Base-by-base conservation (phyloP, 768 basidiomycete genomes). In the Naganishia antarctica region DNA sequence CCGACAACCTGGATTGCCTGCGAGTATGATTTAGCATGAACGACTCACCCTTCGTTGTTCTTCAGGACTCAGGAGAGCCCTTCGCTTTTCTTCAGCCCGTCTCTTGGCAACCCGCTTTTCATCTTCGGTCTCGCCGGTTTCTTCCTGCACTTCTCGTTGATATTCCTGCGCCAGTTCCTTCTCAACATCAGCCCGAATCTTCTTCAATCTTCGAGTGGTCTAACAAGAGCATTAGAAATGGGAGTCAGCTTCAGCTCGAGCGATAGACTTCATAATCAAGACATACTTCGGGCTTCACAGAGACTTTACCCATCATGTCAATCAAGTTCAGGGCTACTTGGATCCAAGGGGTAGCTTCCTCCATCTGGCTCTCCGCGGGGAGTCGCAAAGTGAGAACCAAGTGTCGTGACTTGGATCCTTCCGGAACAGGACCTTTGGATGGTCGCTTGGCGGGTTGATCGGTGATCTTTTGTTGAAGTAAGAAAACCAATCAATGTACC, bases 391-490 rank as follows among this genome's bases (percentile, higher is more conserved):
- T 83, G 58, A 96, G 81, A 58, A 89, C 82, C 71, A 94, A 81
- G 70, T 87, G 89, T 72, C 90, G 89, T 70, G 84, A 81, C 66
- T 83, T 82, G 45, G 84, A 76, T 50, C 80, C 76, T 41, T 83
- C 75, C 4, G 82, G 71, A 45, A 86, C 64, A 0, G 84, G 82
- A 2, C 79, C 74, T 31, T 68, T 67, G 0, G 71, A 65, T 0
- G 92, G 92, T 61, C 88, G 85, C 25, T 82, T 81, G 59, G 85
- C 81, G 8, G 91, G 89, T 72, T 91, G 89, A 80, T 96, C 92
- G 26, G 91, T 90, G 60, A 91, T 83, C 74, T 75, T 28, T n/a
- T n/a, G n/a, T n/a, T n/a, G n/a, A n/a, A n/a, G n/a, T n/a, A n/a
- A n/a, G n/a, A n/a, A n/a, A n/a, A n/a, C n/a, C n/a, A n/a, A n/a